These are phyloP conservation scores for Chenopodium album DNA, from an alignment of 148 eudicot genomes.

Conservation along the genomic window DNA sequence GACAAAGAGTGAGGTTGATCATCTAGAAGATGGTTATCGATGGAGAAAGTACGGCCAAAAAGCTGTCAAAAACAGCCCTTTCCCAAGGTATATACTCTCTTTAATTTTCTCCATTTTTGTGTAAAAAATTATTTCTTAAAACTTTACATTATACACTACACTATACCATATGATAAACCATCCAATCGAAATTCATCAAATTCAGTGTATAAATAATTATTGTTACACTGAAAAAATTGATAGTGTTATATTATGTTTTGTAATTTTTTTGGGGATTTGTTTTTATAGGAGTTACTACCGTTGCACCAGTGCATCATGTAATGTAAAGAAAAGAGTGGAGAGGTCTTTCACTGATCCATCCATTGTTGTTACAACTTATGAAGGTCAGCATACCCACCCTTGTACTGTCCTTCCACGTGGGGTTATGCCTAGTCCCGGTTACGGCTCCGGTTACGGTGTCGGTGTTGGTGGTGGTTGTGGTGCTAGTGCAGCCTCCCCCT, in stretches of 20 bases:
- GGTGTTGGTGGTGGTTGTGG: slow-evolving; percentile 9
- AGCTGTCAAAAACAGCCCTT: slow-evolving; percentile 87
- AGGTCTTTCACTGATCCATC: slow-evolving; percentile 59
- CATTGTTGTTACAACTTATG: slow-evolving; percentile 81
- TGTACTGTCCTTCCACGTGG: slow-evolving; percentile 51
- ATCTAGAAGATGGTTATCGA: slow-evolving; percentile 88
- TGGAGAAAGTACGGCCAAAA: slow-evolving; percentile 98
- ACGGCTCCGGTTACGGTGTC: slow-evolving; percentile 1
- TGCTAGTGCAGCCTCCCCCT: slow-evolving; percentile 12
- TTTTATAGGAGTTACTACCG: slow-evolving; percentile 77
- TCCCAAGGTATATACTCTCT: slow-evolving; percentile 58
- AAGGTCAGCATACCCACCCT: slow-evolving; percentile 87
- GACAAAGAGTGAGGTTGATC: slow-evolving; percentile 96
- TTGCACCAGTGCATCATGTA: slow-evolving; percentile 75
- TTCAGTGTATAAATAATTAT: slow-evolving; percentile 8
- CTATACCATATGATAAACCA: neutral
- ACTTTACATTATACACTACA: no score
- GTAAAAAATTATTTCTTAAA: no score
- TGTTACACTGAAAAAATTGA: neutral
- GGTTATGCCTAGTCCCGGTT: slow-evolving; percentile 13
- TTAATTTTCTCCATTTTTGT: neutral
- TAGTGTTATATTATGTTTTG: no score
- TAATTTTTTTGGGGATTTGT: neutral
- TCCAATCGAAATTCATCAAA: slow-evolving; percentile 10
- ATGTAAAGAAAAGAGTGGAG: slow-evolving; percentile 95